Evolutionary conservation across 2,329 filamentous ascomycete genomes (phyloP), one percentile per base, ranked within the genome.

Genomic region (Aureobasidium namibiae): DNA sequence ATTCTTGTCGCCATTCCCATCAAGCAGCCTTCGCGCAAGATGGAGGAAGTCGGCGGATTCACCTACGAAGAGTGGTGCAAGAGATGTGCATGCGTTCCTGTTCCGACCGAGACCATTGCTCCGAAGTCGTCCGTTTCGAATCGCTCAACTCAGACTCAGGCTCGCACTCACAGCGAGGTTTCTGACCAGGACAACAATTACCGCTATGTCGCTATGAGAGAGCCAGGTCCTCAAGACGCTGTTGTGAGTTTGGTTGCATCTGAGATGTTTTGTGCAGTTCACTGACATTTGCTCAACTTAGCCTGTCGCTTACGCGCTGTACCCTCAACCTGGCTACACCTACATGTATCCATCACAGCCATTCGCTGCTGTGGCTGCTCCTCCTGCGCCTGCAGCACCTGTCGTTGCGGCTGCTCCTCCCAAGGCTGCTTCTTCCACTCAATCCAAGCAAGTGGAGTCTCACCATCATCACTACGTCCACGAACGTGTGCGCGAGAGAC

Each of bases 131-230:
- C 54, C 31, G 33, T 57, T 42, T 57, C 54, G 1, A 48, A 46
- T 18, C 41, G 54, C 10, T 26, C 41, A 9, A 29, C 10, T 16
- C 23, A 41, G 8, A 21, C n/a, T n/a, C n/a, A n/a, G n/a, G n/a
- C 24, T 3, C 24, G 9, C 21, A 29, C 14, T 45, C 21, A 57
- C 23, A 34, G 18, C 21, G 42, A 6, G 2, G 41, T 29, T 31
- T 57, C 54, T 42, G 45, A 52, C 5, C 49, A 54, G 6, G 61
- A 62, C 29, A 45, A 52, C 46, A 18, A 21, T 29, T 56, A 62
- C 24, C 60, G 45, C 13, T 62, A 62, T 21, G 39, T 61, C 34
- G 44, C 59, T 14, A 61, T 61, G 59, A 61, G 45, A 52, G 59
- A 61, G 24, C 50, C 59, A 18, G 52, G 46, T n/a, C 46, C 39